Evolutionary conservation across 1,284 basidiomycete species (phyloP).

Genomic region (Leccinum insolens): DNA sequence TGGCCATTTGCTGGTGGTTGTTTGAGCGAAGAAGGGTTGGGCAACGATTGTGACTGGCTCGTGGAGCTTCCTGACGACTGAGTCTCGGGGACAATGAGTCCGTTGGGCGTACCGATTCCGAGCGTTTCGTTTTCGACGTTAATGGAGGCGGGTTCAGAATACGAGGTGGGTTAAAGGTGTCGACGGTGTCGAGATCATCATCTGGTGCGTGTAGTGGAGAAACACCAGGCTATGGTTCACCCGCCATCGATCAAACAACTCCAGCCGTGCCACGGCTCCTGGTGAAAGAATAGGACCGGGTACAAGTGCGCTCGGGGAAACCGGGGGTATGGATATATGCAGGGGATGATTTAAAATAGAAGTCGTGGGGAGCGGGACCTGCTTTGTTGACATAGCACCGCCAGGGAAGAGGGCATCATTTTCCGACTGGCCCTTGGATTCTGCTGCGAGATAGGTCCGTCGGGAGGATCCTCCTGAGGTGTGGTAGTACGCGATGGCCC

Average conservation of each 20-base stretch:
- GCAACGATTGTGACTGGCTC: constrained; percentile 15
- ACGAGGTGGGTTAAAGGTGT: constrained; percentile 5
- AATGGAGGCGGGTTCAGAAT: constrained; percentile 13
- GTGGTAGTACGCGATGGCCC: too few relatives aligned
- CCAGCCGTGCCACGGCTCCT: constrained; percentile 28
- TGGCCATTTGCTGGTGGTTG: not conserved
- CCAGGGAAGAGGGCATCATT: too few relatives aligned
- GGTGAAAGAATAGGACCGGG: constrained; percentile 27
- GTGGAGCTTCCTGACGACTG: constrained; percentile 32
- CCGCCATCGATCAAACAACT: constrained; percentile 31
- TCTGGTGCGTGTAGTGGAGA: constrained; percentile 3
- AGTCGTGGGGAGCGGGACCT: not conserved
- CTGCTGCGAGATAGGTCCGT: too few relatives aligned
- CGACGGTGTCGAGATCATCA: not conserved
- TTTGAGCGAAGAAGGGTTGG: not conserved
- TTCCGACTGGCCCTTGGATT: too few relatives aligned
- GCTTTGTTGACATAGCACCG: not conserved
- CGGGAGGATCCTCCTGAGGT: too few relatives aligned
- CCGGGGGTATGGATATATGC: constrained; percentile 4
- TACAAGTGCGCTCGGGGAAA: not conserved
- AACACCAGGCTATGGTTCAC: not conserved
- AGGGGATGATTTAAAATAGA: not conserved
- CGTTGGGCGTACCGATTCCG: constrained; percentile 19
- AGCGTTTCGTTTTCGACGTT: not conserved
- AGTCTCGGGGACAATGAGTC: constrained; percentile 39